Percentiles rank a stretch among this genome's conserved stretches.
These are phyloP conservation scores for Asterella californica DNA, from an alignment of 225 moss, liverwort and hornwort genomes.

Conservation along the genomic window DNA sequence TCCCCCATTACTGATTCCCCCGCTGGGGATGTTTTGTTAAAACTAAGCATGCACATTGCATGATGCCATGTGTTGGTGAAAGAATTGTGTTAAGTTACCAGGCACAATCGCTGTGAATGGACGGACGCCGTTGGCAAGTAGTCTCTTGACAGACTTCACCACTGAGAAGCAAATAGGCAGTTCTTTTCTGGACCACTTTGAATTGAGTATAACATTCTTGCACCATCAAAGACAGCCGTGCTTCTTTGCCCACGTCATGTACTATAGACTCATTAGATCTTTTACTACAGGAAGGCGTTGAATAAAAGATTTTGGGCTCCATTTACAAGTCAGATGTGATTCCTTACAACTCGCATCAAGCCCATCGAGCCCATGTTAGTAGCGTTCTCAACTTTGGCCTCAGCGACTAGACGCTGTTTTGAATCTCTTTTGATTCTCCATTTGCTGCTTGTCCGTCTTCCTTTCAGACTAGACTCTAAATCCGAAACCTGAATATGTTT, in stretches of 20 bases:
- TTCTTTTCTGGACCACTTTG: background rate
- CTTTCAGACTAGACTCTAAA: too few species aligned
- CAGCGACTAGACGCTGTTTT: too few species aligned
- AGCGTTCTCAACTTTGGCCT: too few species aligned
- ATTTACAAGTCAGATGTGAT: background rate
- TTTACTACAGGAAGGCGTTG: background rate
- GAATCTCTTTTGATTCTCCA: too few species aligned
- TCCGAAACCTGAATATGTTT: too few species aligned
- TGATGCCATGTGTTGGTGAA: conserved; percentile 16
- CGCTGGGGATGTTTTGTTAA: background rate
- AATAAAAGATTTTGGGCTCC: background rate
- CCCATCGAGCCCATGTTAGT: too few species aligned
- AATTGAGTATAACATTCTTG: background rate
- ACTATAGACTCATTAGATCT: background rate
- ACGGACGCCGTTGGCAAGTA: background rate
- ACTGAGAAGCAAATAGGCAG: background rate
- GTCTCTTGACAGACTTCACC: too few species aligned
- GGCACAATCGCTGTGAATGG: conserved; percentile 11
- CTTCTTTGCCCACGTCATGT: background rate
- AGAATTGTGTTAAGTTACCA: background rate
- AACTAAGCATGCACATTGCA: conserved; percentile 30
- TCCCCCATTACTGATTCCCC: background rate
- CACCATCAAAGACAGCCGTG: background rate
- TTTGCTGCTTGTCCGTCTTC: too few species aligned
- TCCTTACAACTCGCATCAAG: background rate